A percentile compares a stretch with the other conserved stretches of the same genome.
Conservation (phyloP, 305 asterid species). For the Caryopteris hybrid region DNA sequence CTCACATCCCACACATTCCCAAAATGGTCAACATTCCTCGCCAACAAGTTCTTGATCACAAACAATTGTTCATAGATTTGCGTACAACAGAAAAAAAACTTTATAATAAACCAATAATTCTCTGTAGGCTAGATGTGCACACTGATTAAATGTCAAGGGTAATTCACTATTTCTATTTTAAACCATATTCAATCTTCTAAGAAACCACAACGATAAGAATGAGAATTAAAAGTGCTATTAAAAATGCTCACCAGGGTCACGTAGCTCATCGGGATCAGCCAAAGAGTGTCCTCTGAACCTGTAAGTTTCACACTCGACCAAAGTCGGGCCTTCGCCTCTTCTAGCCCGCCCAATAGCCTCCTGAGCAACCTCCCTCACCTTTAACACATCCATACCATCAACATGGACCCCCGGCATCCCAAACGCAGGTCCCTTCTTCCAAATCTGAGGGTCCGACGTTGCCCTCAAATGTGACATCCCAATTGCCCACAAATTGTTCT, state of each 20-base stretch:
- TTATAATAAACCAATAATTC: background rate
- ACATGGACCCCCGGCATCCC: constrained; percentile 99
- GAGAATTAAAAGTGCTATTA: background rate
- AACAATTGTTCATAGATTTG: background rate
- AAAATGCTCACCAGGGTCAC: constrained; percentile 82
- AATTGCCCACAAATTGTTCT: constrained; percentile 98
- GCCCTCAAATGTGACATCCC: constrained; percentile 99
- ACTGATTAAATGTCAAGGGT: background rate
- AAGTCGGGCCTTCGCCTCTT: constrained; percentile 95
- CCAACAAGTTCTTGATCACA: background rate
- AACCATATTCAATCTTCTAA: background rate
- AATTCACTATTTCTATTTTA: background rate
- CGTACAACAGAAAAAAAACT: background rate
- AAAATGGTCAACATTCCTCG: background rate
- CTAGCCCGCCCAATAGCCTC: constrained; percentile 92
- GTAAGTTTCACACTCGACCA: constrained; percentile 95
- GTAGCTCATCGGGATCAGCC: constrained; percentile 99
- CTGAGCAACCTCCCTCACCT: constrained; percentile 95
- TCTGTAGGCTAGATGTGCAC: background rate
- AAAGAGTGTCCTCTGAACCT: constrained; percentile 98
- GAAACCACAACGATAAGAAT: background rate
- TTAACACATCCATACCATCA: constrained; percentile 97
- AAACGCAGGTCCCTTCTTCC: constrained; percentile 98
- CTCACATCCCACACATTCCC: background rate
- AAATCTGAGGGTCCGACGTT: constrained; percentile 86